Conservation (phyloP, 2,329 filamentous ascomycete genomes). For the Incumbomyces delicatus region DNA sequence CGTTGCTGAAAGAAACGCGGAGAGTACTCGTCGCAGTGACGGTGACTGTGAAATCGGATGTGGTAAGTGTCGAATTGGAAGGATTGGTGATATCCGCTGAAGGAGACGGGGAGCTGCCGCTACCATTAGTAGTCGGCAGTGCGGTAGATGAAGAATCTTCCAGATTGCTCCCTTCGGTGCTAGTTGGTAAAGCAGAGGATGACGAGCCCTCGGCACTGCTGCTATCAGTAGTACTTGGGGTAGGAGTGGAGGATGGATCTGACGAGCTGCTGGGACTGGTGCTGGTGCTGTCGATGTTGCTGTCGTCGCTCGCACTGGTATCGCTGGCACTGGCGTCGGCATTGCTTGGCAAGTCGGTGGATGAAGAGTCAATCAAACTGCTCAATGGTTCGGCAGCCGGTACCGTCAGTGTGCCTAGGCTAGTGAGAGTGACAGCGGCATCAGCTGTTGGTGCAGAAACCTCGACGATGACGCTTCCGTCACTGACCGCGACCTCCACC, state of each 20-base stretch:
- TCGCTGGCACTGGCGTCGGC: background rate
- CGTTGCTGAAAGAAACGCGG: constrained; percentile 15
- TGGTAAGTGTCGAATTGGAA: background rate
- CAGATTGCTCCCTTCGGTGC: no score
- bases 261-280: constrained; percentile 2
- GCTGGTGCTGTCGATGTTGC: no score
- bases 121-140: no score
- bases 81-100: background rate
- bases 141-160: no score
- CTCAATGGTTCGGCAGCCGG: background rate
- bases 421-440: constrained; percentile 13
- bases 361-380: background rate
- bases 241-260: no score
- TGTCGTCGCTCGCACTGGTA: constrained; percentile 1
- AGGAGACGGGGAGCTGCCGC: background rate
- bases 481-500: constrained; percentile 18
- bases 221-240: no score
- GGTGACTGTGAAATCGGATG: constrained; percentile 11
- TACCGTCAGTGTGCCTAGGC: constrained; percentile 13
- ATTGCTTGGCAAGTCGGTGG: background rate
- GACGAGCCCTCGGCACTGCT: no score
- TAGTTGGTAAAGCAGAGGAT: no score
- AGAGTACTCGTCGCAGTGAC: constrained; percentile 18
- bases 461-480: constrained; percentile 15
- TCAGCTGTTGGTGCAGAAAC: constrained; percentile 13